These are phyloP conservation scores for Sporothrix luriei DNA, from an alignment of 2,329 filamentous ascomycete species.

Conservation along the genomic window DNA sequence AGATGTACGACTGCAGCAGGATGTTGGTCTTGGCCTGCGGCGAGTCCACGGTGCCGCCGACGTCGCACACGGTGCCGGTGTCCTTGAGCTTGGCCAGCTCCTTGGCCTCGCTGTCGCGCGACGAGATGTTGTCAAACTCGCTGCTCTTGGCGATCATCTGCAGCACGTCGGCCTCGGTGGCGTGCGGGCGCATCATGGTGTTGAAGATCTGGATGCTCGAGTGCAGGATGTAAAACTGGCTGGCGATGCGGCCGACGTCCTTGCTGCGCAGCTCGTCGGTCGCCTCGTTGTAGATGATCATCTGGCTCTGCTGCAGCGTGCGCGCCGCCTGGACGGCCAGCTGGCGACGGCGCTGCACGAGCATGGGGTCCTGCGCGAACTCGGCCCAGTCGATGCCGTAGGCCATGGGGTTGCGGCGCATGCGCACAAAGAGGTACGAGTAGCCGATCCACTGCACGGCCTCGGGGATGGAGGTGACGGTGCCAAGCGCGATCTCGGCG, in stretches of 20 bases:
- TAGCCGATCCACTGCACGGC: conserved; percentile 98
- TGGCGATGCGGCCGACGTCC: conserved; percentile 93
- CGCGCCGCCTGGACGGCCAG: conserved; percentile 86
- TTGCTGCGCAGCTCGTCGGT: conserved; percentile 93
- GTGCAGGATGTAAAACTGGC: conserved; percentile 94
- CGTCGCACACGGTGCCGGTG: conserved; percentile 74
- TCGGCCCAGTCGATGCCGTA: conserved; percentile 97
- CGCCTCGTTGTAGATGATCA: conserved; percentile 97
- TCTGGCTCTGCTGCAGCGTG: conserved; percentile 88
- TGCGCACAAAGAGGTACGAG: conserved; percentile 94
- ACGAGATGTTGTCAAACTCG: conserved; percentile 96
- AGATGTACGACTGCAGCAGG: conserved; percentile 90
- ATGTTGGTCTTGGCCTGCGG: conserved; percentile 95
- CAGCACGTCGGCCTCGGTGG: conserved; percentile 87
- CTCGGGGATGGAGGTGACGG: conserved; percentile 90
- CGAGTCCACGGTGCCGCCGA: conserved; percentile 70
- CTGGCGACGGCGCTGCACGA: conserved; percentile 82
- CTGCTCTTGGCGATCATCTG: conserved; percentile 98
- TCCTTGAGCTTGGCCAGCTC: conserved; percentile 77
- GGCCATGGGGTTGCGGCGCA: conserved; percentile 85
- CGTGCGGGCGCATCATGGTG: conserved; percentile 81
- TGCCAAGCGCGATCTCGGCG: conserved; percentile 89
- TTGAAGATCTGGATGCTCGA: conserved; percentile 96
- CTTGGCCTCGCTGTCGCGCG: conserved; percentile 83
- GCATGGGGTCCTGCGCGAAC: conserved; percentile 79